Conservation (phyloP, 805 yeast species). For the Candida corydali region DNA sequence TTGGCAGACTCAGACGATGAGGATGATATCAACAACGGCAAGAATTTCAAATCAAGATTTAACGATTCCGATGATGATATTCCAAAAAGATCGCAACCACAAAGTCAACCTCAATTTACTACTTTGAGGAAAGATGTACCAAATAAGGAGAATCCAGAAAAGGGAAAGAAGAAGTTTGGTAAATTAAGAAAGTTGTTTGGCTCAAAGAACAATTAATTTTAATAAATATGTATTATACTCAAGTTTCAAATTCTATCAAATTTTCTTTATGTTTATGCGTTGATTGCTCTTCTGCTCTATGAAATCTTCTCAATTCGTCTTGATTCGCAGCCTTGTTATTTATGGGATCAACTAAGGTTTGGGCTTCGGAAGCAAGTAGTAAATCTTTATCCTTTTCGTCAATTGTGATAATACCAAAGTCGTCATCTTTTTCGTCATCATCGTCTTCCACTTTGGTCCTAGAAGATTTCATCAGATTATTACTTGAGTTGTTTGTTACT, state of each 20-base stretch:
- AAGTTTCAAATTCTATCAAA: conserved; percentile 44
- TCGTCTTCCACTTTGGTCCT: conserved; percentile 15
- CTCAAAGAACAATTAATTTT: conserved; percentile 1
- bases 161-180: conserved; percentile 36
- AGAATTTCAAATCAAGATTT: conserved; percentile 50
- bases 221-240: not conserved
- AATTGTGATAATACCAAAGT: conserved; percentile 35
- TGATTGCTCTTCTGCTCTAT: conserved; percentile 16
- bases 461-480: conserved; percentile 23
- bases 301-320: conserved; percentile 24
- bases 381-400: conserved; percentile 45
- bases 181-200: conserved; percentile 40
- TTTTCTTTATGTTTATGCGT: conserved; percentile 15
- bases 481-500: conserved; percentile 11
- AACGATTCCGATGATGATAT: conserved; percentile 62
- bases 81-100: conserved; percentile 1
- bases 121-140: conserved; percentile 3
- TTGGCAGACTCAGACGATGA: conserved; percentile 66
- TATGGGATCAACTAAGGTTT: conserved; percentile 27
- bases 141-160: conserved; percentile 8
- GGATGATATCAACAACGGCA: conserved; percentile 6
- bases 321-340: conserved; percentile 7
- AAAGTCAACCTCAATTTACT: conserved; percentile 2
- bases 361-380: conserved; percentile 47
- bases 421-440: conserved; percentile 47